Evolutionary conservation across 2,329 filamentous ascomycete genomes (phyloP).

Genomic region (Arthroderma sp.): DNA sequence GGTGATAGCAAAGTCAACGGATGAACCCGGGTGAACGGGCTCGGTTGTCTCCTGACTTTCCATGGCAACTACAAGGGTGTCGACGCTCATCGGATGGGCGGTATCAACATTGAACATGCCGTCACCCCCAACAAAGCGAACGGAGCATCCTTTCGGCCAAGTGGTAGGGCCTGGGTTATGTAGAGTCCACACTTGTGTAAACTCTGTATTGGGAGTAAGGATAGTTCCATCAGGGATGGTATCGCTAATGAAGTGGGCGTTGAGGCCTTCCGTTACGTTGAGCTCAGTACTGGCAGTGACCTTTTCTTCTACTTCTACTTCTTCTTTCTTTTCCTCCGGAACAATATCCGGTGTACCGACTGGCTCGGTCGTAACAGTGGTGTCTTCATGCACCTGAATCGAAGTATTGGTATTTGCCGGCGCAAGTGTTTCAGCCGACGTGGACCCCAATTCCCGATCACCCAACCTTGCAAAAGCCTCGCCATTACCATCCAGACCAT

Average conservation of each 20-base stretch:
- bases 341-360: background rate
- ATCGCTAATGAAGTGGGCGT: slow-evolving; percentile 64
- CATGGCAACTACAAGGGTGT: slow-evolving; percentile 62
- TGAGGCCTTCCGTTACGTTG: slow-evolving; percentile 14
- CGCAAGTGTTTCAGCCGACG: slow-evolving; percentile 39
- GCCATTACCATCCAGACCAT: slow-evolving; percentile 61
- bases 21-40: slow-evolving; percentile 58
- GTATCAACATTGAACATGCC: slow-evolving; percentile 90
- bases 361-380: background rate
- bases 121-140: slow-evolving; percentile 86
- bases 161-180: slow-evolving; percentile 64
- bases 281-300: background rate
- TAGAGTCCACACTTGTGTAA: slow-evolving; percentile 84
- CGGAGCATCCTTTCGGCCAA: slow-evolving; percentile 82
- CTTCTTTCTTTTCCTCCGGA: slow-evolving; percentile 14
- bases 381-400: slow-evolving; percentile 51
- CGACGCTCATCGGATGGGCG: slow-evolving; percentile 61
- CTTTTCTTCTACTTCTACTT: background rate
- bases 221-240: slow-evolving; percentile 64
- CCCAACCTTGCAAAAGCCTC: slow-evolving; percentile 57
- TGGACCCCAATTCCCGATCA: slow-evolving; percentile 43
- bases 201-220: slow-evolving; percentile 56
- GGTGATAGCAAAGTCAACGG: slow-evolving; percentile 66
- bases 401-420: slow-evolving; percentile 38
- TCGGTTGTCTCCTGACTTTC: slow-evolving; percentile 67